These are phyloP conservation scores for Chlorociboria aeruginascens DNA, from an alignment of 495 filamentous ascomycete genomes.

Conservation along the genomic window DNA sequence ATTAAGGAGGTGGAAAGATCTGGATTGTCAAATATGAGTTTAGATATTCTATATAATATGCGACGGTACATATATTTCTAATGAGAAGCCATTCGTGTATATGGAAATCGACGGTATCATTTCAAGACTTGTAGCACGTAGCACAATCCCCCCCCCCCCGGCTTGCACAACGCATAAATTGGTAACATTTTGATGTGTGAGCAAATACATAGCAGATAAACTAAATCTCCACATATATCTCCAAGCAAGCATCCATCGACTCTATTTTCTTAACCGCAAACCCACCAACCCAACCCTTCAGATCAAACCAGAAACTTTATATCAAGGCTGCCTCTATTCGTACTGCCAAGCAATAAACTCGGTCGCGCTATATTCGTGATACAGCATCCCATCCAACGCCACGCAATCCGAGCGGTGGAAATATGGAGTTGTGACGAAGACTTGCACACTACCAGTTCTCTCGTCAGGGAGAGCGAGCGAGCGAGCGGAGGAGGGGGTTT, in stretches of 20 bases:
- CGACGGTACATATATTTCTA: no score
- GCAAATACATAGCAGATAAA: no score
- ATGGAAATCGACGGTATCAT: no score
- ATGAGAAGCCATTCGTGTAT: no score
- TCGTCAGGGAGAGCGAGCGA: no score
- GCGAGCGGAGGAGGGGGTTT: no score
- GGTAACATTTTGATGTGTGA: no score
- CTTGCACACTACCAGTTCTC: background rate
- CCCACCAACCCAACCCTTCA: background rate
- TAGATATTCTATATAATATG: no score
- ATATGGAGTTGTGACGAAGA: constrained; percentile 8
- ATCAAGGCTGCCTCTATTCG: background rate
- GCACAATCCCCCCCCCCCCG: no score
- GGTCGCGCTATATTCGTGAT: background rate
- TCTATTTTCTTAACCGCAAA: background rate
- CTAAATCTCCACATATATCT: background rate
- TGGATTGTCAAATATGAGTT: background rate
- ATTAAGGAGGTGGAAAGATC: constrained; percentile 19
- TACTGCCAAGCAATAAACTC: constrained; percentile 11
- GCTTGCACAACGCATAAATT: no score
- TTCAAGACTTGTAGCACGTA: no score
- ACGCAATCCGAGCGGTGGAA: constrained; percentile 12
- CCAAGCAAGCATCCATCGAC: no score
- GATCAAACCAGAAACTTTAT: background rate
- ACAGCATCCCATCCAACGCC: constrained; percentile 1